These are phyloP conservation scores for Xerocomus brunneocitrinus DNA, from an alignment of 768 basidiomycete species.

Conservation along the genomic window DNA sequence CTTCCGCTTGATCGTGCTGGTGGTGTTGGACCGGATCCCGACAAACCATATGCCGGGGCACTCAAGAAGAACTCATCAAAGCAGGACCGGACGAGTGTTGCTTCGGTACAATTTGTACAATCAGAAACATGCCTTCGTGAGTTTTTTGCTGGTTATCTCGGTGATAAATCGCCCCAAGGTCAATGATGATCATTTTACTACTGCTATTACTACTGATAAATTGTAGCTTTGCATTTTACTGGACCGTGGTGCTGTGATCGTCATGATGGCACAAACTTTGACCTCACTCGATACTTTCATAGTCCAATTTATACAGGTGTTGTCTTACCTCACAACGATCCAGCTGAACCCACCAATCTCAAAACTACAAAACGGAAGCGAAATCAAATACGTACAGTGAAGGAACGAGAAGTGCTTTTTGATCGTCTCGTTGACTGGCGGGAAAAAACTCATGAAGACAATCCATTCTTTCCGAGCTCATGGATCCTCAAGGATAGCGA, in stretches of 20 bases:
- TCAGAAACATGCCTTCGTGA: not conserved
- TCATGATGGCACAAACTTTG: not conserved
- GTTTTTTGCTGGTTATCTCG: not conserved
- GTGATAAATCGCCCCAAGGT: not conserved
- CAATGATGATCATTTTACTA: not conserved
- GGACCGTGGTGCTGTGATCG: not conserved
- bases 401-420: too few relatives aligned
- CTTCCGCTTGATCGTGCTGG: not conserved
- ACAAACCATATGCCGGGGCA: not conserved
- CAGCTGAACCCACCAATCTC: too few relatives aligned
- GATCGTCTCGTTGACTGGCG: too few relatives aligned
- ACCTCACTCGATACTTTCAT: not conserved
- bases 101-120: not conserved
- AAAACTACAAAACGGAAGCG: too few relatives aligned
- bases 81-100: not conserved
- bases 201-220: too few relatives aligned
- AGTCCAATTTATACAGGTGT: too few relatives aligned
- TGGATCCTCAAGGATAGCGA: too few relatives aligned
- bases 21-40: not conserved
- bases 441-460: too few relatives aligned
- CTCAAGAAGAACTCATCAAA: slow-evolving; percentile 2
- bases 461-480: too few relatives aligned
- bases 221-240: not conserved
- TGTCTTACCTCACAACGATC: too few relatives aligned
- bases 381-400: too few relatives aligned